Base-by-base conservation (phyloP, 805 yeast genomes). In the Metschnikowia continentalis region DNA sequence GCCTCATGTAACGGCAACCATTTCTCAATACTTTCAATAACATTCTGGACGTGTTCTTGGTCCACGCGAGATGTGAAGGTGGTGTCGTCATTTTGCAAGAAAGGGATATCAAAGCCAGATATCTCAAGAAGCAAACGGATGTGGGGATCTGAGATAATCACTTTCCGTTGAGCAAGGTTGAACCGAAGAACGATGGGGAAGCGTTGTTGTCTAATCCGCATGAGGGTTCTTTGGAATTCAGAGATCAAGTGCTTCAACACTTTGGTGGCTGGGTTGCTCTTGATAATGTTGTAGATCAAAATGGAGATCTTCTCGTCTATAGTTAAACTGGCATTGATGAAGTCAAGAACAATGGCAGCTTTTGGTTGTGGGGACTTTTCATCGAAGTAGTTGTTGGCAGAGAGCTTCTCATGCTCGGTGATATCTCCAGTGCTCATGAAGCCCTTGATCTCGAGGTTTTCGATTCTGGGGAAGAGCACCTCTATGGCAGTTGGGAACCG, bases 351-450 rank as follows among this genome's bases (percentile, higher is more conserved):
- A 23, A 70, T 68, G 19, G 77, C 78, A 19, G 70, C 58, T 30
- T 61, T 60, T 1, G 73, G 70, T 41, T 58, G 64, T 3, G 58
- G 51, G 3, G 56, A 52, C 22, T 54, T 53, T 5, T 52, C 55
- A 13, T 50, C 53, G 36, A 57, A 55, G 42, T 57, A 59, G 35
- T 57, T 57, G 32, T 52, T 47, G 13, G 36, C 19, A 8, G 43
- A 50, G 20, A 36, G 39, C 35, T 43, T 36, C 37, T 42, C 54
- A 32, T 65, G 64, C 33, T 57, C 58, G 45, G 64, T 66, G 19
- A 72, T 68, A 42, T 82, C 81, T 22, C 96, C 96, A 5, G 83
- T 74, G 35, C 81, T 75, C 54, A 85, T 76, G 58, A 76, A 92
- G 41, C 75, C 70, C 50, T 66, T 53, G 72, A 69, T 20, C 75